phyloP scores from a whole-genome alignment of 129 eudicot genomes.

The Arctium minus region DNA sequence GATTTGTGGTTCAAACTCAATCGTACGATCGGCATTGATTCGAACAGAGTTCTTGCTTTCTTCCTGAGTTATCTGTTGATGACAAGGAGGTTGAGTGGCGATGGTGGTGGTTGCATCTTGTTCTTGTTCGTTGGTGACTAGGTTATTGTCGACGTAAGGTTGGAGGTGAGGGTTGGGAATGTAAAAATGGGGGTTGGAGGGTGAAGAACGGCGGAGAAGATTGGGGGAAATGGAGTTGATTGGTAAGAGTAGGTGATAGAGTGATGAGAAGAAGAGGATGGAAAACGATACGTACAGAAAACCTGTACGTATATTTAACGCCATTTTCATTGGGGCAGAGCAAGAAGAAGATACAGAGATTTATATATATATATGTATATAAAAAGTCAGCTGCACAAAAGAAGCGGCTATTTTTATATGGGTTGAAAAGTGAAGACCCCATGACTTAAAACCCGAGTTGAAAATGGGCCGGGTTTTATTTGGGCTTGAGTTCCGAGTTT shows the following conservation, averaged over 20 bases:
- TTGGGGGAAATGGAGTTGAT: conserved; percentile 6
- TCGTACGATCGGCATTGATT: neutral
- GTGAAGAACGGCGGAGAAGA: conserved; percentile 12
- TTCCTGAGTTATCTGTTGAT: neutral
- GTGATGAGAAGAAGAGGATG: conserved; percentile 31
- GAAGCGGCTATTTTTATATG: neutral
- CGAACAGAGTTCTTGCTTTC: neutral
- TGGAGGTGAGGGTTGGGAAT: conserved; percentile 20
- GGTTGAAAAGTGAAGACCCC: neutral
- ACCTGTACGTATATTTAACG: conserved; percentile 34
- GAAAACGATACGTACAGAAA: conserved; percentile 35
- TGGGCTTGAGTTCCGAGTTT: neutral
- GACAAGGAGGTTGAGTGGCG: neutral
- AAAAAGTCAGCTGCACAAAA: neutral
- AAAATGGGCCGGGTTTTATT: neutral
- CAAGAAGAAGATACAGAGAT: neutral
- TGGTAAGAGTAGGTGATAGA: conserved; percentile 42
- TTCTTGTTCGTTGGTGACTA: conserved; percentile 12
- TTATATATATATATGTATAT: neutral
- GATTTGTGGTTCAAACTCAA: conserved; percentile 1
- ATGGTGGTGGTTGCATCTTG: neutral
- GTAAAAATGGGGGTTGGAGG: conserved; percentile 23
- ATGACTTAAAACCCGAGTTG: neutral
- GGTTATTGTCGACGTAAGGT: conserved; percentile 14
- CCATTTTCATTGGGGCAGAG: conserved; percentile 20